phyloP scores from a whole-genome alignment of 192 early-diverging fungal genomes.

The Coemansia umbellata region DNA sequence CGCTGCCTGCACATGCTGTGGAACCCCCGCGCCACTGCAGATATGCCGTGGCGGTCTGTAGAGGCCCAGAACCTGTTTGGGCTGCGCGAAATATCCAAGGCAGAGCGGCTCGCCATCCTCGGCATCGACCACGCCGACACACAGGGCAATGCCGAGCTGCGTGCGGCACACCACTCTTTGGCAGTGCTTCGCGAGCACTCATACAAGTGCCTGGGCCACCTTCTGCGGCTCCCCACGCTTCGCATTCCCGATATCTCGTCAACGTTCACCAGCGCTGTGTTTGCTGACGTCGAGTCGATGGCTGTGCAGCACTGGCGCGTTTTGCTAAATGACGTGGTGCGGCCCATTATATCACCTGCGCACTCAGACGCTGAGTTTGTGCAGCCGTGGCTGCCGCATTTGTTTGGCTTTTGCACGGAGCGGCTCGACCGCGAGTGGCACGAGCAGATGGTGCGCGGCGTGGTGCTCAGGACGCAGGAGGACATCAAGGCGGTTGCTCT shows the following conservation, averaged over 20 bases:
- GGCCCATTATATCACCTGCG: constrained; percentile 10
- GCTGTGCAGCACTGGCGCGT: constrained; percentile 36
- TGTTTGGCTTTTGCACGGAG: constrained; percentile 22
- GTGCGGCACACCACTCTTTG: constrained; percentile 21
- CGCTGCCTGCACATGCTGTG: constrained; percentile 40
- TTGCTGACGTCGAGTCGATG: constrained; percentile 26
- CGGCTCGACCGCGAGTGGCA: constrained; percentile 23
- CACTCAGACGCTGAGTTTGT: constrained; percentile 10
- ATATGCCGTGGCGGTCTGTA: constrained; percentile 26
- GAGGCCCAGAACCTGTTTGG: constrained; percentile 28
- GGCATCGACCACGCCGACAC: background rate
- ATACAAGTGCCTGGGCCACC: constrained; percentile 33
- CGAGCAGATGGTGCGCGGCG: background rate
- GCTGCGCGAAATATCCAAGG: constrained; percentile 19
- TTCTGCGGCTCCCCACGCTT: constrained; percentile 15
- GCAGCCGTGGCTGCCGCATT: constrained; percentile 21
- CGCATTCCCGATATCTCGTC: constrained; percentile 5
- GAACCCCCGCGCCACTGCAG: constrained; percentile 25
- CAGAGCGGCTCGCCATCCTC: constrained; percentile 15
- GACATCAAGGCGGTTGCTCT: constrained; percentile 1
- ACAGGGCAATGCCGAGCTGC: constrained; percentile 4
- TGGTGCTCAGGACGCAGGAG: background rate
- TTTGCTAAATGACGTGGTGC: constrained; percentile 18
- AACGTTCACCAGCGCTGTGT: constrained; percentile 27
- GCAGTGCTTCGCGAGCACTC: constrained; percentile 17